Evolutionary conservation across 345 rosid genomes (phyloP).

Genomic region (Euphorbia peplus): DNA sequence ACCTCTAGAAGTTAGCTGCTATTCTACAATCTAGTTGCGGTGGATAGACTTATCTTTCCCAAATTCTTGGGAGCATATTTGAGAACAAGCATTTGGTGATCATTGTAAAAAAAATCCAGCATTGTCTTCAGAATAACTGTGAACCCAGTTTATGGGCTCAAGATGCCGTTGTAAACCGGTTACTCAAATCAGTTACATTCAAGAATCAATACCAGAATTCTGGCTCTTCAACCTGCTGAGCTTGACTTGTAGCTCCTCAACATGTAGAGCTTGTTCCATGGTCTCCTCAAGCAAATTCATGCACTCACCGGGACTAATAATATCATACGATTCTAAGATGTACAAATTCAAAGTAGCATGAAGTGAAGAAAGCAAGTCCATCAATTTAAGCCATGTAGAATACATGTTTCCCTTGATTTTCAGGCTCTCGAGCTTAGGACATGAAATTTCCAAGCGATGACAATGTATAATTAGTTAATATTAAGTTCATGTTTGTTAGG

Average conservation of each 20-base stretch:
- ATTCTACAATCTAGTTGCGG: too few relatives aligned
- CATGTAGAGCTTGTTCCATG: not conserved
- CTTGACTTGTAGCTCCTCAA: not conserved
- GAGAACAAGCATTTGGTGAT: too few relatives aligned
- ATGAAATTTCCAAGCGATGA: not conserved
- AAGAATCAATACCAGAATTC: not conserved
- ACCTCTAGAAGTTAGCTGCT: too few relatives aligned
- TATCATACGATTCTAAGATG: not conserved
- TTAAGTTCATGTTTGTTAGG: too few relatives aligned
- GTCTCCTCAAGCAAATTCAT: not conserved
- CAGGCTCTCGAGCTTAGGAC: not conserved
- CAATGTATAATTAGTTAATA: too few relatives aligned
- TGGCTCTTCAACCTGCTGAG: not conserved
- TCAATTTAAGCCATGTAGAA: not conserved
- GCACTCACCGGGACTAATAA: not conserved
- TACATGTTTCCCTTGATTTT: not conserved
- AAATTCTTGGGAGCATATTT: too few relatives aligned
- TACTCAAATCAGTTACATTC: not conserved
- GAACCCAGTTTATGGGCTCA: too few relatives aligned
- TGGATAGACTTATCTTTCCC: too few relatives aligned
- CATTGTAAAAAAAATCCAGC: too few relatives aligned
- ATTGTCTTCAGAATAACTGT: too few relatives aligned
- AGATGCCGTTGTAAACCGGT: too few relatives aligned
- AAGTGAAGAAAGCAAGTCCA: not conserved
- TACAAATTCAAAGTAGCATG: not conserved